These are phyloP conservation scores for Trichoderma atroviride DNA, from an alignment of 2,329 filamentous ascomycete species.

Conservation along the genomic window DNA sequence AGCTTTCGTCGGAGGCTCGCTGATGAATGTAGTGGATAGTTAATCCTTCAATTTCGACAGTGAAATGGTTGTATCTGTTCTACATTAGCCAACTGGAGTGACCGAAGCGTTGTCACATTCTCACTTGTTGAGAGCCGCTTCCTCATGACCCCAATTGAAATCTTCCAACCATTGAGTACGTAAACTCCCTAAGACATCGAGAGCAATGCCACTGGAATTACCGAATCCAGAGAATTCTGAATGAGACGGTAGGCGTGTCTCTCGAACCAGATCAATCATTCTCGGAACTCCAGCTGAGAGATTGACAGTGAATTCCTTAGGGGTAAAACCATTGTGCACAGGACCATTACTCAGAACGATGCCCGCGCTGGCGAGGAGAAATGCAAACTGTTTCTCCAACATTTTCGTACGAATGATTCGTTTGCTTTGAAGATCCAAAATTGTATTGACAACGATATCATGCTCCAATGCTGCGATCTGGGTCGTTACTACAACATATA, in stretches of 20 bases:
- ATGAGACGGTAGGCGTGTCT: background rate
- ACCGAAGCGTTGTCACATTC: background rate
- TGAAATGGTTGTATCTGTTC: background rate
- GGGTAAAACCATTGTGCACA: background rate
- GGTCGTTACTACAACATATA: too few species aligned
- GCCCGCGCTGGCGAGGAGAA: too few species aligned
- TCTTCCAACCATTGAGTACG: background rate
- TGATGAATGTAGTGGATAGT: background rate
- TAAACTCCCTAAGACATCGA: background rate
- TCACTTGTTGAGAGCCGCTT: background rate
- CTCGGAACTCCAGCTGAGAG: background rate
- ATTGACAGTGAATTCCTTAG: background rate
- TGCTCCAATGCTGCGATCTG: too few species aligned
- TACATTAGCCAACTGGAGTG: too few species aligned
- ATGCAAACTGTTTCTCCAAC: too few species aligned
- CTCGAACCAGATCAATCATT: background rate
- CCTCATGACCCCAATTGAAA: background rate
- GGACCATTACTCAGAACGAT: too few species aligned
- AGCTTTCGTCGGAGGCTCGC: background rate
- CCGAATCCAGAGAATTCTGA: background rate
- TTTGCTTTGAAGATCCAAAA: too few species aligned
- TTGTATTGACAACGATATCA: too few species aligned
- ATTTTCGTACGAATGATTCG: too few species aligned
- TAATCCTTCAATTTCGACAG: background rate
- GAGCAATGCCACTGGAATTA: background rate